Conservation (phyloP, 2,329 filamentous ascomycete species). For the Apiospora saccharicola region DNA sequence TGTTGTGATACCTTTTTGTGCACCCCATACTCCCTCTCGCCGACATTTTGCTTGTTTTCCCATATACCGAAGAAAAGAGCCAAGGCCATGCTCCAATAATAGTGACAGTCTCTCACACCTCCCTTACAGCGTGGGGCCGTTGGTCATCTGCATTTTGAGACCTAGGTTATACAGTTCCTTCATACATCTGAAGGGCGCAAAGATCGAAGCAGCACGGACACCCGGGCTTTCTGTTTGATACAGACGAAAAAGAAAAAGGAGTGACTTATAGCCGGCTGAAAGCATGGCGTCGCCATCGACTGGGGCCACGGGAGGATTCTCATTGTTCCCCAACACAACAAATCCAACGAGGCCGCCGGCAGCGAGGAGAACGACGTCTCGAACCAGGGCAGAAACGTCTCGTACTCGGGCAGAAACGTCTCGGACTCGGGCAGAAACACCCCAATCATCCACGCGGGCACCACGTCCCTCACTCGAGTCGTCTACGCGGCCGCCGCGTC, state of each 20-base stretch:
- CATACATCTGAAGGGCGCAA: not conserved
- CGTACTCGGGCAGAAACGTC: constrained; percentile 42
- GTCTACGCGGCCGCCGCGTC: constrained; percentile 34
- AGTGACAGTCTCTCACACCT: not conserved
- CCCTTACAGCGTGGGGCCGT: not conserved
- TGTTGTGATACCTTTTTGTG: constrained; percentile 1
- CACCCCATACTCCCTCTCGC: not conserved
- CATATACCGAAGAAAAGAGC: not conserved
- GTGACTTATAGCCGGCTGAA: not conserved
- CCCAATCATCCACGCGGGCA: constrained; percentile 37
- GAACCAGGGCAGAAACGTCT: constrained; percentile 42
- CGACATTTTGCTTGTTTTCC: not conserved
- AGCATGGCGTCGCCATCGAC: constrained; percentile 9
- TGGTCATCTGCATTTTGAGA: constrained; percentile 5
- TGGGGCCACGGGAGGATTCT: constrained; percentile 54
- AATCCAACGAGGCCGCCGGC: constrained; percentile 50
- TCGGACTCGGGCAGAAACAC: constrained; percentile 38
- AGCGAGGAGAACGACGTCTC: constrained; percentile 52
- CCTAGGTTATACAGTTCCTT: not conserved
- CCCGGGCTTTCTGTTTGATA: constrained; percentile 12
- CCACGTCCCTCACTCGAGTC: constrained; percentile 37
- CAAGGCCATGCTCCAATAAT: constrained; percentile 18
- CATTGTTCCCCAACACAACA: constrained; percentile 63
- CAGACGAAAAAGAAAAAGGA: not conserved
- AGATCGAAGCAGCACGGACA: not conserved